Evolutionary conservation across 495 filamentous ascomycete genomes (phyloP).

Genomic region (Penicillium odoratum): DNA sequence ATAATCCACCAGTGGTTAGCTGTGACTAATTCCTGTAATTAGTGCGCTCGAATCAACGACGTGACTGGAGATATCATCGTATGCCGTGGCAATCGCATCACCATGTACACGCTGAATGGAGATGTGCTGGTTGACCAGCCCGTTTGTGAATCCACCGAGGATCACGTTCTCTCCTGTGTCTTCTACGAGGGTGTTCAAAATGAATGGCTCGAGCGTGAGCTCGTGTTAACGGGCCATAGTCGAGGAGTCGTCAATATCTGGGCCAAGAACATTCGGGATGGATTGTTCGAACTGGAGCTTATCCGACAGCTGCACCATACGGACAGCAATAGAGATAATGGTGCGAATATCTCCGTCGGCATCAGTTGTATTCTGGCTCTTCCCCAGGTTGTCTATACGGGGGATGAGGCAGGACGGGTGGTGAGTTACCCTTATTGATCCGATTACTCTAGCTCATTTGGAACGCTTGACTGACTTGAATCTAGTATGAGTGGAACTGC

Average conservation of each 20-base stretch:
- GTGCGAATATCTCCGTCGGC: conserved; percentile 72
- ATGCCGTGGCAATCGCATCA: conserved; percentile 68
- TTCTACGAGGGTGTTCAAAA: conserved; percentile 92
- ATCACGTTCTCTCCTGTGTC: conserved; percentile 74
- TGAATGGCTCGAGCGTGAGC: conserved; percentile 85
- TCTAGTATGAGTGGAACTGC: conserved; percentile 85
- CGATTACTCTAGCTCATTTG: neutral
- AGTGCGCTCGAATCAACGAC: conserved; percentile 86
- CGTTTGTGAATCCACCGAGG: conserved; percentile 70
- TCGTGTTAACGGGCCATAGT: conserved; percentile 86
- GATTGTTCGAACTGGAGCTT: conserved; percentile 58
- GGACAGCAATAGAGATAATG: conserved; percentile 69
- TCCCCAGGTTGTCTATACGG: conserved; percentile 83
- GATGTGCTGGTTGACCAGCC: conserved; percentile 75
- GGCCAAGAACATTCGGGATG: conserved; percentile 52
- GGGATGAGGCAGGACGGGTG: conserved; percentile 86
- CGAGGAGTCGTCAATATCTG: conserved; percentile 80
- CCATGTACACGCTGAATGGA: conserved; percentile 89
- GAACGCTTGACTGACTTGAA: conserved; percentile 16
- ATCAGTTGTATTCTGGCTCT: conserved; percentile 88
- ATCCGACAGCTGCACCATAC: conserved; percentile 82
- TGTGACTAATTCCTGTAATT: conserved; percentile 24
- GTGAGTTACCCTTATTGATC: conserved; percentile 41
- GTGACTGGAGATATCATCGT: conserved; percentile 85
- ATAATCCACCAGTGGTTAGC: too few species aligned